Percentiles rank a stretch among this genome's conserved stretches.
Conservation (phyloP, 1,284 basidiomycete species). For the Rhodotorula sp. region DNA sequence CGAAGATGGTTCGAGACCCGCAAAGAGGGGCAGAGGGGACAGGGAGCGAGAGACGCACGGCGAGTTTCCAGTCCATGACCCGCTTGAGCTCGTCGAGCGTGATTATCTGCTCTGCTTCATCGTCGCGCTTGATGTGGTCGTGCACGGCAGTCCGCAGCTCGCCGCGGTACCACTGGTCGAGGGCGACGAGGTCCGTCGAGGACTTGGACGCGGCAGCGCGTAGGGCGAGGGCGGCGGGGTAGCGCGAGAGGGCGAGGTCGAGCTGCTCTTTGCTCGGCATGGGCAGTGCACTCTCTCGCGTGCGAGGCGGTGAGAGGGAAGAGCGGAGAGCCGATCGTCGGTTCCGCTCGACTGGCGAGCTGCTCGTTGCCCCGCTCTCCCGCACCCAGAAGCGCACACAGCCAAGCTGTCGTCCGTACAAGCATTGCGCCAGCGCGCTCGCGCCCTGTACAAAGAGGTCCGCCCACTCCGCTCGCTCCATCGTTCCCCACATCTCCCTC, state of each 20-base stretch:
- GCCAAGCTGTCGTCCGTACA: slow-evolving; percentile 21
- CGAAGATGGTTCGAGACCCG: too few species aligned
- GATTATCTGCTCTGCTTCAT: neutral
- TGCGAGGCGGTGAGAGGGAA: neutral
- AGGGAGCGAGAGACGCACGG: slow-evolving; percentile 11
- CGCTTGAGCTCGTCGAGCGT: slow-evolving; percentile 10
- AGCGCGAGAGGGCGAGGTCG: slow-evolving; percentile 5
- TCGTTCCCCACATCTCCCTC: neutral
- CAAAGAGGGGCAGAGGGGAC: neutral
- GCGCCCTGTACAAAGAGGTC: slow-evolving; percentile 41
- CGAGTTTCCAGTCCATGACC: slow-evolving; percentile 35
- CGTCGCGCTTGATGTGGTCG: neutral
- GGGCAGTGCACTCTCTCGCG: neutral
- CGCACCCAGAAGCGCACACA: neutral
- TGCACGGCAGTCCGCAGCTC: neutral
- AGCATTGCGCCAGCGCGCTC: slow-evolving; percentile 26
- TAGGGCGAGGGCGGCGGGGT: slow-evolving; percentile 3
- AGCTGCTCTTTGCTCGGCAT: slow-evolving; percentile 13
- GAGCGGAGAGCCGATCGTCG: neutral
- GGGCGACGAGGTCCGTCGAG: slow-evolving; percentile 16
- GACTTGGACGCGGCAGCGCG: slow-evolving; percentile 9
- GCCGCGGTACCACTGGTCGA: slow-evolving; percentile 30
- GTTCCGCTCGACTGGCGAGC: neutral
- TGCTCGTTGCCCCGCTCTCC: neutral
- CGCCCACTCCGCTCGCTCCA: neutral